A percentile compares a stretch with the other conserved stretches of the same genome.
Conservation (phyloP, 2,329 filamentous ascomycete species). For the Ophiostoma novo-ulmi region DNA sequence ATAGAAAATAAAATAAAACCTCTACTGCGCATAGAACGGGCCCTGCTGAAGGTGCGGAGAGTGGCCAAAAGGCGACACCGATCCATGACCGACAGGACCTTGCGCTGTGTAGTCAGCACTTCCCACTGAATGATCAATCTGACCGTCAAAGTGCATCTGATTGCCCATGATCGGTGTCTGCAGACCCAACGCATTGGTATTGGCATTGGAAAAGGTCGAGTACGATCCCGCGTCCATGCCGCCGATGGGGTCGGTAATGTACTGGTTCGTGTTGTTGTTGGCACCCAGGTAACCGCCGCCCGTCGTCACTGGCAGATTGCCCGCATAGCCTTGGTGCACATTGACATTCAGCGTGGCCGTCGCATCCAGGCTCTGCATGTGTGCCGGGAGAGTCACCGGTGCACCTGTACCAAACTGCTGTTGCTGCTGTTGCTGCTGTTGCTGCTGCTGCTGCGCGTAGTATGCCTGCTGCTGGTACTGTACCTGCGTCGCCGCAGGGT, state of each 20-base stretch:
- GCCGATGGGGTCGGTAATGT: constrained; percentile 32
- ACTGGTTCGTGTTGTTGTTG: constrained; percentile 29
- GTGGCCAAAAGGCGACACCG: constrained; percentile 41
- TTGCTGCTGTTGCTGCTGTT: constrained; percentile 21
- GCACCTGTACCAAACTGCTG: background rate
- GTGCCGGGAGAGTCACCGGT: constrained; percentile 20
- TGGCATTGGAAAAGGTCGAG: constrained; percentile 31
- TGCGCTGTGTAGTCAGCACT: constrained; percentile 36
- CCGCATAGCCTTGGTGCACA: constrained; percentile 28
- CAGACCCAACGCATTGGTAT: constrained; percentile 37
- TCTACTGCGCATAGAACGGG: constrained; percentile 25
- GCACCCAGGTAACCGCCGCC: constrained; percentile 25
- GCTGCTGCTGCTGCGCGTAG: constrained; percentile 23
- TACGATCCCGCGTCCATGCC: constrained; percentile 34
- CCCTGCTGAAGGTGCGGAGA: constrained; percentile 39
- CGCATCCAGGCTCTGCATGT: constrained; percentile 29
- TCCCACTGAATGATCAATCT: constrained; percentile 33
- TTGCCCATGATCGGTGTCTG: constrained; percentile 31
- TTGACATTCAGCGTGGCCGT: constrained; percentile 21
- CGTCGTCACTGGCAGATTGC: constrained; percentile 34
- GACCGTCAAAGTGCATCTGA: constrained; percentile 34
- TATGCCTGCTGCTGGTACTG: constrained; percentile 25
- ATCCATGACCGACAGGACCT: constrained; percentile 39
- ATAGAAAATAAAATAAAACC: background rate
- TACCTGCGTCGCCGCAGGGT: constrained; percentile 24